phyloP scores from a whole-genome alignment of 345 rosid genomes.

The Eucalyptus pumila region DNA sequence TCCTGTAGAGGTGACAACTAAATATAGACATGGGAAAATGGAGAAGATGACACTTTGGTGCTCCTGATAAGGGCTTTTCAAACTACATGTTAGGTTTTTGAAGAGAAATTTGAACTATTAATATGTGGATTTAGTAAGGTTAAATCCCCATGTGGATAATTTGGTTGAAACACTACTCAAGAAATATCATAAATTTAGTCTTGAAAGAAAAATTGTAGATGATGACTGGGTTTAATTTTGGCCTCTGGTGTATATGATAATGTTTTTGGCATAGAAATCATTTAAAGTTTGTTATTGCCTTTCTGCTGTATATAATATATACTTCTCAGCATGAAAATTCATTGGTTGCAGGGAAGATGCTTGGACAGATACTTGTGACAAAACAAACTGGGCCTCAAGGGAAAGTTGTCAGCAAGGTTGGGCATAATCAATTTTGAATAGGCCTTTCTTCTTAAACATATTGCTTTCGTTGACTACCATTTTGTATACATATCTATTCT shows the following conservation, averaged over 20 bases:
- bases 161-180: not conserved
- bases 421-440: not conserved
- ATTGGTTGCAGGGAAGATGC: constrained; percentile 70
- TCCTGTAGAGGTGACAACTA: not conserved
- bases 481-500: not conserved
- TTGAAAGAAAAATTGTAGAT: not conserved
- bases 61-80: not conserved
- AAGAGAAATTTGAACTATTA: not conserved
- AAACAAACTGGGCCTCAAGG: constrained; percentile 98
- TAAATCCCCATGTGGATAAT: not conserved
- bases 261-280: not conserved
- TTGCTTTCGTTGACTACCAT: not conserved
- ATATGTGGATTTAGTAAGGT: not conserved
- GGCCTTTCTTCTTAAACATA: not conserved
- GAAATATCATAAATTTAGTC: not conserved
- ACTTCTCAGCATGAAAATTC: not conserved
- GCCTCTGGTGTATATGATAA: not conserved
- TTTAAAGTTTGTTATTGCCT: not conserved
- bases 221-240: not conserved
- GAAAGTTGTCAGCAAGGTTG: constrained; percentile 97
- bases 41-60: not conserved
- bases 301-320: not conserved
- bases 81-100: not conserved
- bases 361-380: constrained; percentile 93
- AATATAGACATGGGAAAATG: not conserved